Conservation (phyloP, 768 basidiomycete genomes). For the Lyophyllum decastes region DNA sequence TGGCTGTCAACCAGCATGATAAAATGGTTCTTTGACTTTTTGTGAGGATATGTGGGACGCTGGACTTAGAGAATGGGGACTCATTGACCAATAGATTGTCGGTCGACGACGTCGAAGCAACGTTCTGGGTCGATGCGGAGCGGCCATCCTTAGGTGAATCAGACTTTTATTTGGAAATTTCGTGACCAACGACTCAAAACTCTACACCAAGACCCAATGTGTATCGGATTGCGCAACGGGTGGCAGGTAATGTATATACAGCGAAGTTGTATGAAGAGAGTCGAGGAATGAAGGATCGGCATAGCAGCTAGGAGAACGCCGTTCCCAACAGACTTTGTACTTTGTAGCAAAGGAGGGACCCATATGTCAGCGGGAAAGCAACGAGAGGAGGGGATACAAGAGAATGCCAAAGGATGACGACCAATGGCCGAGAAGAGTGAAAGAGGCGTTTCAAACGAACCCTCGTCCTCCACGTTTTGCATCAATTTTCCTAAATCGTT, state of each 20-base stretch:
- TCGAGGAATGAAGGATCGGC: neutral
- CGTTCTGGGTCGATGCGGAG: too few relatives aligned
- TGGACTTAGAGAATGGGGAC: too few relatives aligned
- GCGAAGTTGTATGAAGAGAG: neutral
- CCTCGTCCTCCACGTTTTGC: constrained; percentile 84
- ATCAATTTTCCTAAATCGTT: constrained; percentile 88
- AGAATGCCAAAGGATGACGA: neutral
- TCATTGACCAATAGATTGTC: too few relatives aligned
- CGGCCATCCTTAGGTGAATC: too few relatives aligned
- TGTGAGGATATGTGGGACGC: too few relatives aligned
- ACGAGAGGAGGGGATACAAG: neutral
- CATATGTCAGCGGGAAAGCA: neutral
- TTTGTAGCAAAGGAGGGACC: neutral
- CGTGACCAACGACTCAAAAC: too few relatives aligned
- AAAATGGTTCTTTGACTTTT: too few relatives aligned
- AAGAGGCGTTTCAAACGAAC: constrained; percentile 61
- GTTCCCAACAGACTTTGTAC: constrained; percentile 5
- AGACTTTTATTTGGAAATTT: too few relatives aligned
- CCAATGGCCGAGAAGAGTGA: neutral
- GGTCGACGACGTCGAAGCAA: too few relatives aligned
- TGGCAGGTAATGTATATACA: neutral
- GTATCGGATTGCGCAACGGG: neutral
- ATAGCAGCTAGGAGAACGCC: neutral
- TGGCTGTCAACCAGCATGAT: too few relatives aligned
- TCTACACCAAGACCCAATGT: too few relatives aligned